phyloP scores from a whole-genome alignment of 1,284 basidiomycete genomes.

The Heterobasidion annosum region DNA sequence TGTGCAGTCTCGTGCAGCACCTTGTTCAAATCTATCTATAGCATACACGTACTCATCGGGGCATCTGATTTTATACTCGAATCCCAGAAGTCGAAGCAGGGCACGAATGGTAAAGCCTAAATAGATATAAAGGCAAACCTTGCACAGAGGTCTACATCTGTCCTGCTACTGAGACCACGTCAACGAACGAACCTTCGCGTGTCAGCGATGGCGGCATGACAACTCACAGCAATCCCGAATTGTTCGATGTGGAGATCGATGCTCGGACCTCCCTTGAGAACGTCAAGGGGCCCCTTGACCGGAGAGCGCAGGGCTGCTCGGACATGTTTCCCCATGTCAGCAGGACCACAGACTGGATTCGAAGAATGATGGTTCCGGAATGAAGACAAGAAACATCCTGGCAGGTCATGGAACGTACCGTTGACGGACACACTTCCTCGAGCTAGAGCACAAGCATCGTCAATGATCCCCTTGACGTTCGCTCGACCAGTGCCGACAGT shows the following conservation, averaged over 20 bases:
- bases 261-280: slow-evolving; percentile 32
- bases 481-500: slow-evolving; percentile 16
- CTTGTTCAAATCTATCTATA: too few species aligned
- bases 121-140: too few species aligned
- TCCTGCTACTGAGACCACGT: too few species aligned
- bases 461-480: slow-evolving; percentile 15
- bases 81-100: too few species aligned
- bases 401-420: slow-evolving; percentile 14
- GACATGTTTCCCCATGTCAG: slow-evolving; percentile 26
- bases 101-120: too few species aligned
- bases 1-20: too few species aligned
- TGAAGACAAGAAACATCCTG: not conserved
- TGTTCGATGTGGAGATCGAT: slow-evolving; percentile 38
- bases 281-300: slow-evolving; percentile 21
- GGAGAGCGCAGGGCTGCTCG: slow-evolving; percentile 28
- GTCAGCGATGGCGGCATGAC: not conserved
- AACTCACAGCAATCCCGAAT: slow-evolving; percentile 28
- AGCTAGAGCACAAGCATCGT: slow-evolving; percentile 16
- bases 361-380: not conserved
- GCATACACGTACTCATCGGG: too few species aligned
- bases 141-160: too few species aligned
- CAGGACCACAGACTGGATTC: slow-evolving; percentile 37
- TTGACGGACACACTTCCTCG: slow-evolving; percentile 19
- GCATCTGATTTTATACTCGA: too few species aligned
- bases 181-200: too few species aligned